Base-by-base conservation (phyloP, 768 basidiomycete species). In the Suillus variegatus region DNA sequence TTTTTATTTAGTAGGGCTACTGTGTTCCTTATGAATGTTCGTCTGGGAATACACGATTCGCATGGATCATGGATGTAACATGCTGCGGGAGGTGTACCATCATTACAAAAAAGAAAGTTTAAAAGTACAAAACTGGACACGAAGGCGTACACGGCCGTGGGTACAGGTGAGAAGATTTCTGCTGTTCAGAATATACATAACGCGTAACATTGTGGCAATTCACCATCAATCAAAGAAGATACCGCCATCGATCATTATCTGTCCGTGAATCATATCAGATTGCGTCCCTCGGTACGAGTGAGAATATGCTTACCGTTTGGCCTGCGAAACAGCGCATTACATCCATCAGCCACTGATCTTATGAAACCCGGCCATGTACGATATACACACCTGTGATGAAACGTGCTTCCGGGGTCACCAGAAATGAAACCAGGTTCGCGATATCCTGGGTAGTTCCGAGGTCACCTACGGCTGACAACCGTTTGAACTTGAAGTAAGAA, bases 351-450 rank as follows among this genome's bases (percentile, higher is more conserved):
- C 65, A 52, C 16, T 40, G 54, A 62, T 14, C 10, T 28, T 16
- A 18, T 25, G n/a, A 49, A 22, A 43, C 12, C 14, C 14, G 3
- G 13, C 22, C 38, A n/a, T 51, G 4, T 16, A 20, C 32, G 6
- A 60, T 66, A 16, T 66, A 75, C 80, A 20, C 65, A 75, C 80
- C 79, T 55, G 78, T 80, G 64, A 82, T 52, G 32, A 71, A 76
- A 65, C 69, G 69, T 14, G 80, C 74, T 22, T 77, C 75, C 4
- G 75, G 71, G 2, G 76, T 77, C 1, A 65, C 77, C 22, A 82
- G 68, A 65, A 75, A 82, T 7, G 77, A 72, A 5, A 82, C 81
- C 0, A 82, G 72, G 20, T 65, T 70, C 1, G 79, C 79, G n/a
- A 82, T 47, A 41, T 80, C 81, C 9, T 75, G 65, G 38, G 74